These are phyloP conservation scores for Fusarium annulatum DNA, from an alignment of 2,329 filamentous ascomycete species.

Conservation along the genomic window DNA sequence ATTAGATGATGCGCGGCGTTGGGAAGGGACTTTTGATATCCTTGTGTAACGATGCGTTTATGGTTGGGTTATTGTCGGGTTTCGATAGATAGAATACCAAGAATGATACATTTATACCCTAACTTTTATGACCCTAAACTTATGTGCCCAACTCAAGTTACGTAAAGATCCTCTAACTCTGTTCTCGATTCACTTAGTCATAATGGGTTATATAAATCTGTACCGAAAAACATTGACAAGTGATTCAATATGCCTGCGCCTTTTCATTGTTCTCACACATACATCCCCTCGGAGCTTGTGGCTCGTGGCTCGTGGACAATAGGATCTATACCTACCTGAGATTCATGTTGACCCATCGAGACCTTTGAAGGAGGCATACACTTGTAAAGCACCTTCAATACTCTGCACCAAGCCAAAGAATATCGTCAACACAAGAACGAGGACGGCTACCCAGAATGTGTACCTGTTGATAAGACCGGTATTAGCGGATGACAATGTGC, in stretches of 20 bases:
- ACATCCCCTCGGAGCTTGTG: background rate
- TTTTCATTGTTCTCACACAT: background rate
- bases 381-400: conserved; percentile 5
- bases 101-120: background rate
- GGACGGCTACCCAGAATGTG: conserved; percentile 4
- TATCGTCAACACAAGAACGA: background rate
- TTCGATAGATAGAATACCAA: conserved; percentile 25
- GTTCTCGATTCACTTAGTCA: background rate
- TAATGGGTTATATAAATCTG: background rate
- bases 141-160: background rate
- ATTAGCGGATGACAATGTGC: background rate
- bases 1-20: conserved; percentile 26
- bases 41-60: conserved; percentile 31
- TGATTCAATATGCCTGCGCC: background rate
- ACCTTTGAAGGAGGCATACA: background rate
- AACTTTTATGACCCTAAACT: accelerated
- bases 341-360: background rate
- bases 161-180: no score
- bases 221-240: accelerated
- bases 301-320: background rate
- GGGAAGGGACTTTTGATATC: conserved; percentile 31
- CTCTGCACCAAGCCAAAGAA: conserved; percentile 9
- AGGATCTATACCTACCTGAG: background rate
- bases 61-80: conserved; percentile 6
- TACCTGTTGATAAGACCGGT: background rate